Evolutionary conservation across 2,329 filamentous ascomycete genomes (phyloP), one percentile per base, ranked within the genome.

Genomic region (Sclerotinia subarctica): DNA sequence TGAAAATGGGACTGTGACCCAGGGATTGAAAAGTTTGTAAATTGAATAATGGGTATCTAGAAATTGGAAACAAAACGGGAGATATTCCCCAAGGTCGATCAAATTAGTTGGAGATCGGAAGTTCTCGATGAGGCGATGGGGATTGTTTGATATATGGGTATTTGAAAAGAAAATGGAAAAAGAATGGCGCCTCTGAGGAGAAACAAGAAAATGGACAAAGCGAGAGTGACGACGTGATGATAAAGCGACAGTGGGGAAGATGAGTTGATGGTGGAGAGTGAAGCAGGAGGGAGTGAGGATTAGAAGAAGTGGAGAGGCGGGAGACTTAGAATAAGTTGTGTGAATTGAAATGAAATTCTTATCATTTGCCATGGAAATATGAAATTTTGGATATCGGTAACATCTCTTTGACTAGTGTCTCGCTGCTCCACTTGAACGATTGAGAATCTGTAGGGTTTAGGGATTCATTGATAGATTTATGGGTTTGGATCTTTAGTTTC

Each of bases 121-220:
- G 49, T 51, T 66, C 54, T 66, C 54, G 54, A 66, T 5, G 44
- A 38, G 58, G 26, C 13, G 44, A 35, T 52, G 21, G 46, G 64
- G 32, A 7, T 3, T 21, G 17, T 6, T 26, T 8, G 26, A 64
- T 52, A 53, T 64, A 53, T 19, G 32, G 32, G 47, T 15, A 42
- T 42, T 42, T 17, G 38, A 11, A 52, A 6, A 19, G 38, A 11
- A 52, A 6, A 19, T 42, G 1, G 44, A 21, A 38, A 24, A 19
- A 29, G 42, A 51, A 51, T 44, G 29, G 29, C 32, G 57, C 52
- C 26, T 3, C 24, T 19, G 35, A 24, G 29, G 24, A 47, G 52
- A 57, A 59, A 59, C 42, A 59, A 59, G 44, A 26, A 52, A 66
- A 51, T 10, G 15, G 29, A 35, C 17, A 15, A 60, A 62, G 44